Base-by-base conservation (phyloP, 768 basidiomycete species). In the Trametes maxima region DNA sequence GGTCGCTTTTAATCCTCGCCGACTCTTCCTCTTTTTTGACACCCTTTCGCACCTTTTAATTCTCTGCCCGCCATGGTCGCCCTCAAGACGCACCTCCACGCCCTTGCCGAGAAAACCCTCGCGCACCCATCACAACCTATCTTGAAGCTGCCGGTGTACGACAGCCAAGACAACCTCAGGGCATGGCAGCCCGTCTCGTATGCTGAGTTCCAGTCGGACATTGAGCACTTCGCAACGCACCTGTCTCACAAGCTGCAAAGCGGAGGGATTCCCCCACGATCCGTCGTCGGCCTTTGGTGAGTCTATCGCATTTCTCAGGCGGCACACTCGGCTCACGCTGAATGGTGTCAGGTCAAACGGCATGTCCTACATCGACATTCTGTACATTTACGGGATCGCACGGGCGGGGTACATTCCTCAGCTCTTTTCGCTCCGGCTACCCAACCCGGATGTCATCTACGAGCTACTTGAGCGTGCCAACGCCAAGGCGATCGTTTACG, bases 221-320 rank as follows among this genome's bases (percentile, higher is more conserved):
- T 90, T 59, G 84, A 87, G 65, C 70, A 74, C 36, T 83, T 79
- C 60, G 87, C 88, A 25, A 79, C 77, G 45, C 79, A 85, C 69
- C 89, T 87, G 81, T 76, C 80, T 25, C 73, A 70, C 5, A 67
- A 73, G 12, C 74, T 90, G 42, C 66, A 67, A 24, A 68, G 74
- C 36, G 72, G 76, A 37, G 78, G 77, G 35, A 75, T 89, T 50
- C 72, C 78, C 33, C 74, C 71, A 44, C 71, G 80, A 55, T 84
- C 88, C 4, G 82, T 90, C 33, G 76, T 90, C 45, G 88, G 87
- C 17, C 73, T 89, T 51, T 89, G 89, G 89, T 89, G 73, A 49
- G 83, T 72, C 49, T 39, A 45, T 86, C 39, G 43, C 1, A 22
- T n/a, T 19, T 46, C 37, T 37, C 24, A 21, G 14, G 19, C 35